Conservation (phyloP, 2,329 filamentous ascomycete species). For the Cordyceps farinosa region DNA sequence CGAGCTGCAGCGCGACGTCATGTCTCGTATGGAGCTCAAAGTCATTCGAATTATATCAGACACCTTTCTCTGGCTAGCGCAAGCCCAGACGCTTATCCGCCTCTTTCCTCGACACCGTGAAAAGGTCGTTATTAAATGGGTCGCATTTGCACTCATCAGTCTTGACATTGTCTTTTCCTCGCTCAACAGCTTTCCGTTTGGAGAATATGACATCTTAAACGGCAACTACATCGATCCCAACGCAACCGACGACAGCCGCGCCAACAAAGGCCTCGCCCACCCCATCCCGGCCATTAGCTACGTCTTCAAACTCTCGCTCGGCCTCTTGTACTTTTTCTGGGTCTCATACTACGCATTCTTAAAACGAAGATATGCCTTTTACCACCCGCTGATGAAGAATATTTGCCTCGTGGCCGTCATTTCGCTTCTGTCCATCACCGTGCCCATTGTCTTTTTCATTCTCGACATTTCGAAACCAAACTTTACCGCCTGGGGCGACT, state of each 20-base stretch:
- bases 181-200: conserved; percentile 76
- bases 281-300: conserved; percentile 90
- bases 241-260: conserved; percentile 52
- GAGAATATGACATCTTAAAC: conserved; percentile 47
- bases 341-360: conserved; percentile 91
- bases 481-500: conserved; percentile 90
- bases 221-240: conserved; percentile 34
- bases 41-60: conserved; percentile 91
- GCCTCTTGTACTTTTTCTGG: conserved; percentile 86
- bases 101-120: conserved; percentile 95
- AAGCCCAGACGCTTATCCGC: conserved; percentile 93
- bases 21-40: conserved; percentile 81
- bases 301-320: conserved; percentile 82
- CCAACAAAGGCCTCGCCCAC: conserved; percentile 60
- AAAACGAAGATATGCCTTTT: conserved; percentile 87
- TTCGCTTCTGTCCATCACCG: conserved; percentile 76
- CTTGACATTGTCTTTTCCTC: conserved; percentile 88
- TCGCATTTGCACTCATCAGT: conserved; percentile 87
- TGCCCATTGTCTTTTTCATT: conserved; percentile 90
- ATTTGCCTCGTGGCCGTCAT: conserved; percentile 77
- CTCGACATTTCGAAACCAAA: conserved; percentile 82
- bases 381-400: conserved; percentile 85
- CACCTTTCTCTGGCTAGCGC: conserved; percentile 94
- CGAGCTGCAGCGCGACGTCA: conserved; percentile 71
- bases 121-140: conserved; percentile 98